phyloP scores from a whole-genome alignment of 129 eudicot genomes.

The Helichrysum umbraculigerum region DNA sequence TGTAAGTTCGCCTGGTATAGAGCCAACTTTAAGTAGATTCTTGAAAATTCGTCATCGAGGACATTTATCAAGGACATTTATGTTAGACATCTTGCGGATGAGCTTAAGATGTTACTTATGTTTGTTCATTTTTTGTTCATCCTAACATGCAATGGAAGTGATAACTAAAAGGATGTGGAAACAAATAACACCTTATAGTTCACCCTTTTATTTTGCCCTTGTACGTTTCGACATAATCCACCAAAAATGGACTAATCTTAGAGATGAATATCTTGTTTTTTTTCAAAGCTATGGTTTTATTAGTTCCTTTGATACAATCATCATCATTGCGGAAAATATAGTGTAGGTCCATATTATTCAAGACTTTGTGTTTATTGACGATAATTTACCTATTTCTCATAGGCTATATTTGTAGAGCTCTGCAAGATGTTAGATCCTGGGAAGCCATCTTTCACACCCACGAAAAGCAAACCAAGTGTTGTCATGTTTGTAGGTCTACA shows the following conservation, averaged over 20 bases:
- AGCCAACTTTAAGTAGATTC: too few relatives aligned
- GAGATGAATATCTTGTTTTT: constrained; percentile 11
- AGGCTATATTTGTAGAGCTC: constrained; percentile 89
- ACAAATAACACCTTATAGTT: background rate
- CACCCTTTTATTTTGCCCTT: background rate
- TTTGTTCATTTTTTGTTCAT: too few relatives aligned
- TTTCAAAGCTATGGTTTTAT: background rate
- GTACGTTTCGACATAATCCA: background rate
- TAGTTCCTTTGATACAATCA: constrained; percentile 2
- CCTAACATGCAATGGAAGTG: too few relatives aligned
- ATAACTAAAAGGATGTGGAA: too few relatives aligned
- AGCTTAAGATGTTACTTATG: too few relatives aligned
- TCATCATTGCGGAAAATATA: background rate
- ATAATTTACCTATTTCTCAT: background rate
- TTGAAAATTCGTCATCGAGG: too few relatives aligned
- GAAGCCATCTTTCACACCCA: constrained; percentile 83
- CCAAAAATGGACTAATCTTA: background rate
- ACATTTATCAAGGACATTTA: too few relatives aligned
- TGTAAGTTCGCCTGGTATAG: too few relatives aligned
- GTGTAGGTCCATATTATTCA: background rate
- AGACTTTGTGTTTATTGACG: constrained; percentile 14
- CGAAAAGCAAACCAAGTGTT: constrained; percentile 82
- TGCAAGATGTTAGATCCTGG: constrained; percentile 99
- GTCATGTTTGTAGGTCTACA: constrained; percentile 99
- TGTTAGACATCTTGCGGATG: too few relatives aligned